phyloP scores from a whole-genome alignment of 1,139 yeast species.

The Yamadazyma kanchanaburiensis region DNA sequence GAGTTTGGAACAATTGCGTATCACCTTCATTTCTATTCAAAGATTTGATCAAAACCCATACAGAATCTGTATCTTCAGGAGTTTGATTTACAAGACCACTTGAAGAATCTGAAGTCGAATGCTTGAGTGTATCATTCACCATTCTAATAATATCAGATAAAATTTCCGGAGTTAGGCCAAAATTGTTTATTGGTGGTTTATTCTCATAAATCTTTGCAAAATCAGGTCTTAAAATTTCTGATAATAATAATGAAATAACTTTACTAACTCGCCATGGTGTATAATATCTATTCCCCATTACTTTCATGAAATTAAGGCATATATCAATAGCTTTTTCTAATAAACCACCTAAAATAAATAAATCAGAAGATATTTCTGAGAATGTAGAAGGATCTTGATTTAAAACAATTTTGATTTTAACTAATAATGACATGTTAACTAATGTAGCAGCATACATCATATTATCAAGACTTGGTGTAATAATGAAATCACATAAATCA shows the following conservation, averaged over 20 bases:
- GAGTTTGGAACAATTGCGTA: too few relatives aligned
- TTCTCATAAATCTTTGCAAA: background rate
- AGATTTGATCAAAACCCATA: constrained; percentile 11
- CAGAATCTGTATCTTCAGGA: constrained; percentile 8
- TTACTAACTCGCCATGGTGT: constrained; percentile 10
- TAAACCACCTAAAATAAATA: constrained; percentile 3
- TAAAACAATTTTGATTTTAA: constrained; percentile 5
- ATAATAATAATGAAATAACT: constrained; percentile 5
- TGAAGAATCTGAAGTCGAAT: background rate
- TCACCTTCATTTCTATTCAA: constrained; percentile 6
- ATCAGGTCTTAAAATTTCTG: constrained; percentile 4
- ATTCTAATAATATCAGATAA: constrained; percentile 3
- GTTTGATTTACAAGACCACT: background rate
- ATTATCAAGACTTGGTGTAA: constrained; percentile 30
- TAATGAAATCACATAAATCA: constrained; percentile 20
- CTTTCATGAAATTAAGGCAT: constrained; percentile 6
- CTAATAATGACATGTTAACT: constrained; percentile 18
- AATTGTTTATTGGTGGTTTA: background rate
- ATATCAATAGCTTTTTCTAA: constrained; percentile 1
- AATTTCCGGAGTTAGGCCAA: constrained; percentile 1
- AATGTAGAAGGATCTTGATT: background rate
- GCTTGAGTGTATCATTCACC: constrained; percentile 1
- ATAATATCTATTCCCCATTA: constrained; percentile 10
- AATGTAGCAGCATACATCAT: constrained; percentile 27
- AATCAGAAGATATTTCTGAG: constrained; percentile 1